A percentile compares a stretch with the other conserved stretches of the same genome.
These are phyloP conservation scores for Heterobasidion occidentale DNA, from an alignment of 1,284 basidiomycete genomes.

Conservation along the genomic window DNA sequence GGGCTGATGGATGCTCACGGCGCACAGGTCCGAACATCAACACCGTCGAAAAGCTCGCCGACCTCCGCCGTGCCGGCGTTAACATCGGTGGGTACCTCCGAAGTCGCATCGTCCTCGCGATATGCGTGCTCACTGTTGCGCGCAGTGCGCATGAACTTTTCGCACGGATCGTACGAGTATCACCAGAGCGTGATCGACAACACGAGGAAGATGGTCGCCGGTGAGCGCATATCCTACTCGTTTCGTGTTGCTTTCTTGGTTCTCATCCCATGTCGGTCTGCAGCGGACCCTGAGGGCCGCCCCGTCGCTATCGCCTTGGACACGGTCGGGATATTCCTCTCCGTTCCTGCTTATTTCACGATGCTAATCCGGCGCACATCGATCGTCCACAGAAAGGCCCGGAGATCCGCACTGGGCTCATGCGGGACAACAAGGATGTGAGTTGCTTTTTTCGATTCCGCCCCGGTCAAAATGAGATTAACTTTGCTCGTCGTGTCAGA, in stretches of 20 bases:
- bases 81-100: constrained; percentile 75
- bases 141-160: constrained; percentile 96
- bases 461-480: neutral
- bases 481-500: constrained; percentile 30
- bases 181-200: constrained; percentile 98
- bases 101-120: constrained; percentile 6
- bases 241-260: neutral
- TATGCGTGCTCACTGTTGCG: constrained; percentile 1
- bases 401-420: constrained; percentile 97
- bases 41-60: constrained; percentile 75
- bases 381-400: constrained; percentile 79
- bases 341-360: neutral
- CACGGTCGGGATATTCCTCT: constrained; percentile 50
- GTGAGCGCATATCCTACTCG: constrained; percentile 26
- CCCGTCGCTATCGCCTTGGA: constrained; percentile 98
- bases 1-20: constrained; percentile 6
- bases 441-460: constrained; percentile 24
- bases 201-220: constrained; percentile 75
- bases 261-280: constrained; percentile 2
- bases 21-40: constrained; percentile 84
- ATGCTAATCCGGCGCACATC: constrained; percentile 9
- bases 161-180: constrained; percentile 93
- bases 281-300: constrained; percentile 66
- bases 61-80: constrained; percentile 83
- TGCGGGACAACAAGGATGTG: constrained; percentile 82